Evolutionary conservation across 306 rosid species (phyloP), one percentile per base, ranked within the genome.

Genomic region (Rubus idaeus): DNA sequence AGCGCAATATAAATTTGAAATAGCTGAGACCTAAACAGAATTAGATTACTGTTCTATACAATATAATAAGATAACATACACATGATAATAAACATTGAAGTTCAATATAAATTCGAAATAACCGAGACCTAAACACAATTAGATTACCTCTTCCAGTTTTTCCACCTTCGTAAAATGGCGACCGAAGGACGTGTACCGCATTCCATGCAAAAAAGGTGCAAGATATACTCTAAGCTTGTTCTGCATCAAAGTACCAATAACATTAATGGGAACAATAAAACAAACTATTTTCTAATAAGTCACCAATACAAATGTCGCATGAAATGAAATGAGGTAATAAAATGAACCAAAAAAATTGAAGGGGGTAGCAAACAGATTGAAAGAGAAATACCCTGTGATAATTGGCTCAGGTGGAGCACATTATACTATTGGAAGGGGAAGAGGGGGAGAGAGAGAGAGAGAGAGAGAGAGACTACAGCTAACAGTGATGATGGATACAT

Each of bases 111-210:
- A 63, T 63, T 58, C 16, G 45, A 63, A 63, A 63, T 13, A 39
- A 13, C 10, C 2, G 12, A 61, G 42, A 26, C 67, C 35, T 5
- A 74, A 76, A 78, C 52, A 82, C n/a, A 76, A 83, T 71, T 30
- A 79, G 40, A 51, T 66, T 88, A 95, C 97, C 97, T 89, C 87
- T 85, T 84, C 88, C 68, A 95, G 91, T 86, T 90, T 95, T 71
- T 92, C 97, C 83, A 85, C 73, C 79, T 88, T 88, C 3, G 97
- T 95, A 76, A 95, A 95, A 85, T 95, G 98, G 68, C 97, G 97
- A 68, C 97, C 99, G 50, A 78, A 89, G 51, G 99, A 95, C 14
- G 99, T 82, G 92, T 95, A 95, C 74, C 97, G 96, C 84, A 89
- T 92, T 68, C 97, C 99, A 53, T 78, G 12, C 9, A 89, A 78